A percentile compares a stretch with the other conserved stretches of the same genome.
Conservation (phyloP, 495 filamentous ascomycete species). For the Apiosordaria backusii region DNA sequence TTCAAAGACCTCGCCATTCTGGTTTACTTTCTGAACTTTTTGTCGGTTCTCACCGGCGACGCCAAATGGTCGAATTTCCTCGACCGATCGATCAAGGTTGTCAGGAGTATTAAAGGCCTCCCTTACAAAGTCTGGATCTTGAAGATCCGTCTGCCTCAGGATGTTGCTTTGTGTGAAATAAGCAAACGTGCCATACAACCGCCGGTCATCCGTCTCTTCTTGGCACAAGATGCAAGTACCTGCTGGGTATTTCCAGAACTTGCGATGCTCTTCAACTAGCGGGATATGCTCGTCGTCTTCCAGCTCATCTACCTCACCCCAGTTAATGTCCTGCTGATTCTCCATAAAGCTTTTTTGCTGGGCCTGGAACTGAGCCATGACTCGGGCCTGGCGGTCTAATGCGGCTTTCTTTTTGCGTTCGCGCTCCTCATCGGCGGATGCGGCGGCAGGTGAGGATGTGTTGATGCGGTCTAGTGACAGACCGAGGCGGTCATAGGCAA, state of each 20-base stretch:
- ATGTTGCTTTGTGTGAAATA: constrained; percentile 84
- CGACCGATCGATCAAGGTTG: constrained; percentile 79
- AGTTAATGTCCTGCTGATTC: constrained; percentile 78
- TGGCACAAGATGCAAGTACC: constrained; percentile 96
- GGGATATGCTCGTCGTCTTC: constrained; percentile 67
- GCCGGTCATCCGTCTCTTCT: constrained; percentile 86
- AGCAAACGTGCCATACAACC: constrained; percentile 88
- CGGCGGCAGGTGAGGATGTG: constrained; percentile 51
- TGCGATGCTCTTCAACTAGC: constrained; percentile 58
- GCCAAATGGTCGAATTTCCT: constrained; percentile 79
- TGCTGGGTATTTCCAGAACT: constrained; percentile 87
- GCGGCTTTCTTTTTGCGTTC: constrained; percentile 88
- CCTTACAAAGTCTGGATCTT: constrained; percentile 76
- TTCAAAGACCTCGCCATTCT: constrained; percentile 63
- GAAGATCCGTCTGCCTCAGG: constrained; percentile 76
- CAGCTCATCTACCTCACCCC: constrained; percentile 68
- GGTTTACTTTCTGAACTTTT: constrained; percentile 68
- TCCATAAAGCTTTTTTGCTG: constrained; percentile 93
- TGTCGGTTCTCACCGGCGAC: constrained; percentile 81
- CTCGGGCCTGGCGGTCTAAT: constrained; percentile 77
- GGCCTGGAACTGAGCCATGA: constrained; percentile 96
- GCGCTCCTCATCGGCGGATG: constrained; percentile 62
- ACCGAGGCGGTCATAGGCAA: constrained; percentile 51
- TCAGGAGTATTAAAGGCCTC: constrained; percentile 74
- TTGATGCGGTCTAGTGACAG: constrained; percentile 51